These are phyloP conservation scores for Penicillium macrosclerotiorum DNA, from an alignment of 495 filamentous ascomycete genomes.

Conservation along the genomic window DNA sequence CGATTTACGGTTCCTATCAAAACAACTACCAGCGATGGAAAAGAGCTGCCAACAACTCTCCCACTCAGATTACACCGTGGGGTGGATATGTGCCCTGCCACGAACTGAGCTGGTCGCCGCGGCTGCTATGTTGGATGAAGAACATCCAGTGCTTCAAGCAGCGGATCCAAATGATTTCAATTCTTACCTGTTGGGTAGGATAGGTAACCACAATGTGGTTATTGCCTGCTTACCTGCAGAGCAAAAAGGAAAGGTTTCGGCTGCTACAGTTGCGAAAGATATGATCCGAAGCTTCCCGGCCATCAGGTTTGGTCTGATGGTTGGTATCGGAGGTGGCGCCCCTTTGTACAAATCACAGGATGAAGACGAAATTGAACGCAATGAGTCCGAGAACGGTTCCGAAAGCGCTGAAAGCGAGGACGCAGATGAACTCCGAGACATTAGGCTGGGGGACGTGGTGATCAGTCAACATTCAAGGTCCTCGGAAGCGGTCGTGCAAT, in stretches of 20 bases:
- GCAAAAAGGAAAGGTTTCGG: background rate
- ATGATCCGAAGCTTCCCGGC: conserved; percentile 1
- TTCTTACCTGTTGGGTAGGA: background rate
- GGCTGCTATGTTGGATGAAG: background rate
- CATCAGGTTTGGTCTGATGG: conserved; percentile 1
- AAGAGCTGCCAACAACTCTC: background rate
- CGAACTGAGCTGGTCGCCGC: background rate
- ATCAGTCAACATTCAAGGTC: background rate
- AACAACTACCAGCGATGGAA: too few relatives aligned
- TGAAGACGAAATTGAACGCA: background rate
- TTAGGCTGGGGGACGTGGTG: background rate
- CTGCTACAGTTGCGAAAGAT: background rate
- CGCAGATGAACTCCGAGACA: background rate
- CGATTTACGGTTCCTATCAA: too few relatives aligned
- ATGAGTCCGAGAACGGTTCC: background rate
- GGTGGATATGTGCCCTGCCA: conserved; percentile 1
- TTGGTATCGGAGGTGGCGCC: conserved; percentile 1
- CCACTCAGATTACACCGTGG: conserved; percentile 1
- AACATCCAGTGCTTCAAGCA: background rate
- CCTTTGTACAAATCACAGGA: background rate
- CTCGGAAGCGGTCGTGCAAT: background rate
- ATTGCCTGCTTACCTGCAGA: background rate
- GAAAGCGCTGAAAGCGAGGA: background rate
- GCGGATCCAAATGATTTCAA: background rate
- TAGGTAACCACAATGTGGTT: background rate